Evolutionary conservation across 1,284 basidiomycete species (phyloP).

Genomic region (Ceratobasidium sp.): DNA sequence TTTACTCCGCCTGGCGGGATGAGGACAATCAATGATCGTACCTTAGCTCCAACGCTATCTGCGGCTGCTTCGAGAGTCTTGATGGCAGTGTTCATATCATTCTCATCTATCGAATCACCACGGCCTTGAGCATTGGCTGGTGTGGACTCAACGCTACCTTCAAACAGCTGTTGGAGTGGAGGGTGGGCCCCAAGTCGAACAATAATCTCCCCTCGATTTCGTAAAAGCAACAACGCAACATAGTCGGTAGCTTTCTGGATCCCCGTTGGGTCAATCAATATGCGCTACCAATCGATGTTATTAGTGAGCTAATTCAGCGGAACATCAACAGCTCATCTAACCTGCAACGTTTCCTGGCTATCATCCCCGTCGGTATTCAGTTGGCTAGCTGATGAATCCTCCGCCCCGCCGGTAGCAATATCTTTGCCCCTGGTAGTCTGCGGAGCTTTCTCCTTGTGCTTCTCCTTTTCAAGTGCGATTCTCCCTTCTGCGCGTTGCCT

Average conservation of each 20-base stretch:
- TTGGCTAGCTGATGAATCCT: not conserved
- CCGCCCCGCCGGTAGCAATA: not conserved
- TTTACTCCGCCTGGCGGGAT: not conserved
- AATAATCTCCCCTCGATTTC: slow-evolving; percentile 44
- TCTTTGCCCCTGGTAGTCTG: slow-evolving; percentile 32
- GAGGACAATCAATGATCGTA: slow-evolving; percentile 47
- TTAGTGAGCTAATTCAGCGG: not conserved
- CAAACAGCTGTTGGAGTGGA: slow-evolving; percentile 39
- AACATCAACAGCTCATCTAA: not conserved
- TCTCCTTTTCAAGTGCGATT: slow-evolving; percentile 39
- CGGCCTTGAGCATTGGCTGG: slow-evolving; percentile 18
- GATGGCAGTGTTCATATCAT: slow-evolving; percentile 70
- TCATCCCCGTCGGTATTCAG: slow-evolving; percentile 40
- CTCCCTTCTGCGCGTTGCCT: slow-evolving; percentile 36
- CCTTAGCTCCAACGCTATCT: slow-evolving; percentile 51
- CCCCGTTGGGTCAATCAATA: slow-evolving; percentile 12
- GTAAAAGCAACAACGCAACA: slow-evolving; percentile 41
- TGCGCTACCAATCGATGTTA: not conserved
- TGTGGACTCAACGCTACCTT: not conserved
- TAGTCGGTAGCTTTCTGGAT: slow-evolving; percentile 28
- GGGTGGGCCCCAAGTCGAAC: slow-evolving; percentile 44
- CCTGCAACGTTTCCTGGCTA: slow-evolving; percentile 21
- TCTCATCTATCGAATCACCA: slow-evolving; percentile 63
- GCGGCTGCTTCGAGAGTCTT: slow-evolving; percentile 19
- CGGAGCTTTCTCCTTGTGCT: slow-evolving; percentile 24